Evolutionary conservation across 2,329 filamentous ascomycete species (phyloP), one percentile per base, ranked within the genome.

Genomic region (Talaromyces sp.): DNA sequence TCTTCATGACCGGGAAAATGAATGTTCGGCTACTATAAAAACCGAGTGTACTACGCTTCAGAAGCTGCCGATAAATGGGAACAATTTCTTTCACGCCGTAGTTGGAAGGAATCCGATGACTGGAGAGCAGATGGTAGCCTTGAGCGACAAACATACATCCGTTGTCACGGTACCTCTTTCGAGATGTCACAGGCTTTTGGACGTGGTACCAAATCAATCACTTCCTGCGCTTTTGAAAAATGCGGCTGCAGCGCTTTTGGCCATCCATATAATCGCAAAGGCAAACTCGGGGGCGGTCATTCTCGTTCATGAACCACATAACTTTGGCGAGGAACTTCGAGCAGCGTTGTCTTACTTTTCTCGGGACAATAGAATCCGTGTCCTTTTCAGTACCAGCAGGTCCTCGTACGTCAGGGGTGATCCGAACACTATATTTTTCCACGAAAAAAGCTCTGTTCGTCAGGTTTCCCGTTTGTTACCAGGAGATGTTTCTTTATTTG

Each of bases 201-300:
- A n/a, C 17, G 32, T 42, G 10, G 7, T 25, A 7, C 19, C 36
- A 28, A 78, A 75, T 3, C 78, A n/a, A n/a, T 53, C 27, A 17
- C 32, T 32, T n/a, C 25, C 51, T 30, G 25, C 30, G 19, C n/a
- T 53, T n/a, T 1, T 53, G 30, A 30, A 53, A 53, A n/a, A n/a
- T 2, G 3, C 32, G 8, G 27, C 51, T 28, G 13, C 15, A 53
- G 51, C 51, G 5, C 51, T 53, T 17, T n/a, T 53, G 10, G 51
- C 51, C n/a, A 2, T 53, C 13, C 27, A 32, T 53, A 53, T 53
- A 8, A 5, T 53, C 7, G 19, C 13, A 15, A 53, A 30, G 25
- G 30, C 51, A 53, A 2, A 6, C 25, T 15, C 25, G 8, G 51
- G 51, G 5, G 32, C 30, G 5, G n/a, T 27, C 19, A 53, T 53